These are phyloP conservation scores for Leishmania mexicana DNA, from an alignment of 208 protist species.

Conservation along the genomic window DNA sequence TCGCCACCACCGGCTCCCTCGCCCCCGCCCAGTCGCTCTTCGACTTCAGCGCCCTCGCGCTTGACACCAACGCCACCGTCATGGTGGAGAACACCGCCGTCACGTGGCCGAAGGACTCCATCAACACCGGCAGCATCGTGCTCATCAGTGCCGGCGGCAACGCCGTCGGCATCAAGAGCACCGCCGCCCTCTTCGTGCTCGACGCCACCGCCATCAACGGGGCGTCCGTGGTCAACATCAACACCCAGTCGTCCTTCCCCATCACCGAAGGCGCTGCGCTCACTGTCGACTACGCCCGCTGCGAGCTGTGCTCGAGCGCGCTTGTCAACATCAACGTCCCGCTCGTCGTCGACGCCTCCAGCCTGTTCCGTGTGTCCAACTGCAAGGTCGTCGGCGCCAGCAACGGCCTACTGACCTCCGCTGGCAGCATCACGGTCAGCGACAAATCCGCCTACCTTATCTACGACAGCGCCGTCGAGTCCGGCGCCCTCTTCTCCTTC, in stretches of 20 bases:
- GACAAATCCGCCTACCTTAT: constrained; percentile 18
- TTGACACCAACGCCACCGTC: constrained; percentile 19
- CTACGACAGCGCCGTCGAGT: not conserved
- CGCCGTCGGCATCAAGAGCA: constrained; percentile 5
- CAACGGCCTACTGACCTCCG: constrained; percentile 7
- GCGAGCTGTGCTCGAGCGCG: constrained; percentile 12
- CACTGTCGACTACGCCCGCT: constrained; percentile 15
- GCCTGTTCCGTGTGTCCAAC: constrained; percentile 20
- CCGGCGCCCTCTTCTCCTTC: constrained; percentile 16
- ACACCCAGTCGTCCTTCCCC: constrained; percentile 11
- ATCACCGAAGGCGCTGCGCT: constrained; percentile 10
- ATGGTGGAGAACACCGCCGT: constrained; percentile 18
- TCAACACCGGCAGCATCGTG: constrained; percentile 13
- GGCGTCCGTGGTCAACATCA: constrained; percentile 13
- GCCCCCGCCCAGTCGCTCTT: constrained; percentile 20
- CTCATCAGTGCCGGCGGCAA: constrained; percentile 14
- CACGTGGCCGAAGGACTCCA: constrained; percentile 7
- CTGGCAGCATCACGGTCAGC: constrained; percentile 5
- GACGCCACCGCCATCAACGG: constrained; percentile 15
- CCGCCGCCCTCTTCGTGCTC: constrained; percentile 19
- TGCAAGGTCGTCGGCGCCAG: not conserved
- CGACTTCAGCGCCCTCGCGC: constrained; percentile 22
- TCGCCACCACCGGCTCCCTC: constrained; percentile 20
- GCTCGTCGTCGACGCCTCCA: constrained; percentile 13
- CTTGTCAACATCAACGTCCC: constrained; percentile 6